Percentiles rank a stretch among this genome's conserved stretches.
phyloP scores from a whole-genome alignment of 2,329 filamentous ascomycete species.

The Allantophomopsis cytisporea region DNA sequence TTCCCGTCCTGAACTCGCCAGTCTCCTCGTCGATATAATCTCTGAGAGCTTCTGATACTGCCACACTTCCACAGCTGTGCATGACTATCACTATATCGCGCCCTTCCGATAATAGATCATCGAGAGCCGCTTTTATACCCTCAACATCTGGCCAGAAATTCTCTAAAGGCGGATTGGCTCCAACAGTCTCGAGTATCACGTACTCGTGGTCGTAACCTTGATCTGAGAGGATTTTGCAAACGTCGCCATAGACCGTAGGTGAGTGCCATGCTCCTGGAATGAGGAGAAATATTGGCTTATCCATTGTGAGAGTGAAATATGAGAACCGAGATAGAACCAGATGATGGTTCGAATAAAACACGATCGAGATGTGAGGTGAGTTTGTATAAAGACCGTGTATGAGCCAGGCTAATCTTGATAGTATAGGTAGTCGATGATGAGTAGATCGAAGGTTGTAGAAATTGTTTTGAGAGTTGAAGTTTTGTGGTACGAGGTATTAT shows the following conservation, averaged over 20 bases:
- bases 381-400: no score
- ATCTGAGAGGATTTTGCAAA: slow-evolving; percentile 7
- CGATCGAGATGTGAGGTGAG: no score
- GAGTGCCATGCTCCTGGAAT: slow-evolving; percentile 13
- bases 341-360: no score
- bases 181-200: slow-evolving; percentile 7
- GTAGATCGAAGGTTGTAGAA: no score
- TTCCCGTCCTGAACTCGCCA: slow-evolving; percentile 20
- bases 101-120: slow-evolving; percentile 20
- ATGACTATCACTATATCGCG: slow-evolving; percentile 23
- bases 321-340: no score
- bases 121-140: slow-evolving; percentile 18
- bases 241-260: slow-evolving; percentile 8
- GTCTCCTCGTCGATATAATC: slow-evolving; percentile 5
- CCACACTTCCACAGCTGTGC: slow-evolving; percentile 25
- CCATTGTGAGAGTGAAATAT: no score
- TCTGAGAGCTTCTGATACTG: slow-evolving; percentile 16
- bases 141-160: slow-evolving; percentile 19
- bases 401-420: no score
- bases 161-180: slow-evolving; percentile 6
- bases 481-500: no score
- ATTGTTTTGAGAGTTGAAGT: no score
- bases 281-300: slow-evolving; percentile 12
- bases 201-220: slow-evolving; percentile 9
- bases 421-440: no score